These are phyloP conservation scores for Fraxinus xanthoxyloides DNA, from an alignment of 305 asterid genomes.

Conservation along the genomic window DNA sequence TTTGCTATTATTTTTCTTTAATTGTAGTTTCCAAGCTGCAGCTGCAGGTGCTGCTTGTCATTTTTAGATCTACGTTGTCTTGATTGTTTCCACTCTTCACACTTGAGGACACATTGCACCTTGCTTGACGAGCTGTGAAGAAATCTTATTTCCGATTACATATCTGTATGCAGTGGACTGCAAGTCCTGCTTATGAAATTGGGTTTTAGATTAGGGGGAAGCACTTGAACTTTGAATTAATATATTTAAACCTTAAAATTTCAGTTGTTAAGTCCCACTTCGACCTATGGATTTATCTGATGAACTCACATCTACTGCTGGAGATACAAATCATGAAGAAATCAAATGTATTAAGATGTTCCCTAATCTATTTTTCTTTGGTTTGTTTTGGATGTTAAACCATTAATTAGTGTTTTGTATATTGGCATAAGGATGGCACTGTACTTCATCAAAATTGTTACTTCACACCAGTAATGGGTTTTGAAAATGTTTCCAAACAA, in stretches of 20 bases:
- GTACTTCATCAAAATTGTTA: background rate
- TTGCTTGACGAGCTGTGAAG: background rate
- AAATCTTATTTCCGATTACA: background rate
- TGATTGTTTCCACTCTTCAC: background rate
- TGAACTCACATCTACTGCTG: too few species aligned
- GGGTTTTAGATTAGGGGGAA: background rate
- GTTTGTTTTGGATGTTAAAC: background rate
- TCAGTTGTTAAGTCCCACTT: background rate
- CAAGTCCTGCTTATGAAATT: too few species aligned
- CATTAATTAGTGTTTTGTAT: background rate
- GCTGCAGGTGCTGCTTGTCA: background rate
- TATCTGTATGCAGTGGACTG: too few species aligned
- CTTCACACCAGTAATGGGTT: background rate
- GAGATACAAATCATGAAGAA: background rate
- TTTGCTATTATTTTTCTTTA: background rate
- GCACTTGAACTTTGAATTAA: background rate
- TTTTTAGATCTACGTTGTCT: background rate
- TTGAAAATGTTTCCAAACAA: background rate
- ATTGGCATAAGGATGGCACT: background rate
- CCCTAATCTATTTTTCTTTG: background rate
- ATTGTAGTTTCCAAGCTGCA: background rate
- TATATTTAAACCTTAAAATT: background rate
- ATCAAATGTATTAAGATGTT: background rate
- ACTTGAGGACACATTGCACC: background rate
- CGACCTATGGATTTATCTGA: background rate